Percentiles rank a stretch among this genome's conserved stretches.
These are phyloP conservation scores for Podospora comata DNA, from an alignment of 495 filamentous ascomycete genomes.

Conservation along the genomic window DNA sequence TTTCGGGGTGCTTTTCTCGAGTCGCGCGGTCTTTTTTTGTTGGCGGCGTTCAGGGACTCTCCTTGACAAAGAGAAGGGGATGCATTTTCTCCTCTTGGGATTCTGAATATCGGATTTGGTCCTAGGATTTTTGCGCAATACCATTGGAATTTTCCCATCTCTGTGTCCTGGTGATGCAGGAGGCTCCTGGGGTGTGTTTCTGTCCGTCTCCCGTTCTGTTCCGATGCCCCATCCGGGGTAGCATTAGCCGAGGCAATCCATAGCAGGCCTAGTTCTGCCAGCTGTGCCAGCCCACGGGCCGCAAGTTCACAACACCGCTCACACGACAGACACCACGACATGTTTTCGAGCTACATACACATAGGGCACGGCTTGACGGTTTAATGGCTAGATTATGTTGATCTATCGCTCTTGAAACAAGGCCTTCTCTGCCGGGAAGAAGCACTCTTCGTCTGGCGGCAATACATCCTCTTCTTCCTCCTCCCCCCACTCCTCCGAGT, in stretches of 20 bases:
- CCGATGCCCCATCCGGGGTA: conserved; percentile 28
- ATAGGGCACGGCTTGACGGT: too few species aligned
- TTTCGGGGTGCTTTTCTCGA: background rate
- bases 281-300: background rate
- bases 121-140: conserved; percentile 11
- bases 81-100: conserved; percentile 9
- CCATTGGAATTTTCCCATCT: conserved; percentile 4
- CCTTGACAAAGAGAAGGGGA: conserved; percentile 5
- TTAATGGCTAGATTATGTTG: too few species aligned
- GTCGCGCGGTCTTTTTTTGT: conserved; percentile 13
- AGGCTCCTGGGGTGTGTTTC: conserved; percentile 9
- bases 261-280: background rate
- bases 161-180: background rate
- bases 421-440: too few species aligned
- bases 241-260: conserved; percentile 6
- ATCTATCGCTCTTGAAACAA: too few species aligned
- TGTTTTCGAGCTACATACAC: too few species aligned
- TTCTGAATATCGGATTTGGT: conserved; percentile 7
- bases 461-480: too few species aligned
- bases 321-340: too few species aligned
- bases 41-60: conserved; percentile 22
- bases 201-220: background rate
- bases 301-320: background rate
- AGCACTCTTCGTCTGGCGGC: too few species aligned
- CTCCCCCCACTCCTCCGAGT: too few species aligned